These are phyloP conservation scores for Alternaria sp. DNA, from an alignment of 2,329 filamentous ascomycete species.

Conservation along the genomic window DNA sequence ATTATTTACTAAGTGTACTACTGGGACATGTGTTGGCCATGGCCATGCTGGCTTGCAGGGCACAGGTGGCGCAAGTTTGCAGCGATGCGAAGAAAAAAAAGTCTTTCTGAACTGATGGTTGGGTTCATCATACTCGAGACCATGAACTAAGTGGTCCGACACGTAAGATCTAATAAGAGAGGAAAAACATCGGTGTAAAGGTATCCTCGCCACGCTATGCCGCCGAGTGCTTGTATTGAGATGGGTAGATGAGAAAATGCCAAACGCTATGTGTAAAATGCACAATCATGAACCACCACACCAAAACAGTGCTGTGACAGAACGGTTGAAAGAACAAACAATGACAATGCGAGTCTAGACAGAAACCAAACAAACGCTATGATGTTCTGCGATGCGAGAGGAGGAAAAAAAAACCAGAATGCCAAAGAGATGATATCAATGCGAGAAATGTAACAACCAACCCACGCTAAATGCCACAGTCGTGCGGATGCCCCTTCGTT, in stretches of 20 bases:
- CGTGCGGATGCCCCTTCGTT: slow-evolving; percentile 31
- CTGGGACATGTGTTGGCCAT: slow-evolving; percentile 16
- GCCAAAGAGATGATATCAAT: slow-evolving; percentile 31
- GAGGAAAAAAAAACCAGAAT: slow-evolving; percentile 23
- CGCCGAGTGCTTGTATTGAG: slow-evolving; percentile 14
- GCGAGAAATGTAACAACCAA: slow-evolving; percentile 31
- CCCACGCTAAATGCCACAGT: slow-evolving; percentile 53
- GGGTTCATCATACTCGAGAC: slow-evolving; percentile 9
- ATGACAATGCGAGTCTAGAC: slow-evolving; percentile 29
- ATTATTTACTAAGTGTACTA: slow-evolving; percentile 9
- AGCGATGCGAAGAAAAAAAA: slow-evolving; percentile 24
- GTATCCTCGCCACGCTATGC: slow-evolving; percentile 39
- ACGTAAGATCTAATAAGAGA: slow-evolving; percentile 7
- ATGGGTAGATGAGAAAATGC: slow-evolving; percentile 17
- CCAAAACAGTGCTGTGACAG: slow-evolving; percentile 33
- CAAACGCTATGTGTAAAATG: slow-evolving; percentile 29
- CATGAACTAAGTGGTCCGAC: slow-evolving; percentile 2
- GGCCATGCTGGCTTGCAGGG: slow-evolving; percentile 20
- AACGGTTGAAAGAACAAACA: slow-evolving; percentile 8
- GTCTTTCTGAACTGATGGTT: slow-evolving; percentile 24
- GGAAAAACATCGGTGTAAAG: slow-evolving; percentile 18
- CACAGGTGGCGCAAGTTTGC: slow-evolving; percentile 27
- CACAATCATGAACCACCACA: slow-evolving; percentile 33
- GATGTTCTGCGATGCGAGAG: slow-evolving; percentile 31
- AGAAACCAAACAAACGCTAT: slow-evolving; percentile 34